Conservation (phyloP, 345 rosid genomes). For the Gossypium stocksii region DNA sequence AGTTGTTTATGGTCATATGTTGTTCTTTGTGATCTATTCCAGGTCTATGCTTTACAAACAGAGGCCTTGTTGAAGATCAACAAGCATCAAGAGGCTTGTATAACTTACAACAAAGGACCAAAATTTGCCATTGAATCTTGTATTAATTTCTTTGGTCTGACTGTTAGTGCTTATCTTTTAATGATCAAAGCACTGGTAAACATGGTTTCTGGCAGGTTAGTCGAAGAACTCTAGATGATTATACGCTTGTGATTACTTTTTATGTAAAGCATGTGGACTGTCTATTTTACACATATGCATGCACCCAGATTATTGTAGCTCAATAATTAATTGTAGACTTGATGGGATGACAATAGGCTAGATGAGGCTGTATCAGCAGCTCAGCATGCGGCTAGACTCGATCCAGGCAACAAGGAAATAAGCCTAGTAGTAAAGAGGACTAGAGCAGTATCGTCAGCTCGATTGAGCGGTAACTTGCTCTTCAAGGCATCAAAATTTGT, state of each 20-base stretch:
- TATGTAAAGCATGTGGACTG: not conserved
- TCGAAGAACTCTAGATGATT: not conserved
- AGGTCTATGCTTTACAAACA: slow-evolving; percentile 60
- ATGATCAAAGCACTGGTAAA: slow-evolving; percentile 49
- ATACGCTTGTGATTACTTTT: not conserved
- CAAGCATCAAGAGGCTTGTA: slow-evolving; percentile 56
- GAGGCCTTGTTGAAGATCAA: slow-evolving; percentile 56
- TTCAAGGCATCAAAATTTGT: slow-evolving; percentile 56
- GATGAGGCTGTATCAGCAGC: slow-evolving; percentile 70
- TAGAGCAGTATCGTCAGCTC: slow-evolving; percentile 55
- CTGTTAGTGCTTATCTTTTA: slow-evolving; percentile 35
- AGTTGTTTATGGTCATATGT: not conserved
- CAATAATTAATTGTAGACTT: not conserved
- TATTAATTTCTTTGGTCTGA: slow-evolving; percentile 44
- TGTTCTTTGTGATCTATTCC: not conserved
- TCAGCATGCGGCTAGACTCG: slow-evolving; percentile 64
- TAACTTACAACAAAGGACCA: slow-evolving; percentile 40
- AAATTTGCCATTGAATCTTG: slow-evolving; percentile 34
- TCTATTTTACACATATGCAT: not conserved
- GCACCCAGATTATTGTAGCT: not conserved
- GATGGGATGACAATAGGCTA: slow-evolving; percentile 39
- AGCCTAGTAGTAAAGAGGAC: slow-evolving; percentile 34
- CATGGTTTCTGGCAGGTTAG: slow-evolving; percentile 69
- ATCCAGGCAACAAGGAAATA: slow-evolving; percentile 61
- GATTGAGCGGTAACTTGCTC: slow-evolving; percentile 67